Evolutionary conservation across 257 asterid genomes (phyloP), one percentile per base, ranked within the genome.

Genomic region (Henckelia pumila): DNA sequence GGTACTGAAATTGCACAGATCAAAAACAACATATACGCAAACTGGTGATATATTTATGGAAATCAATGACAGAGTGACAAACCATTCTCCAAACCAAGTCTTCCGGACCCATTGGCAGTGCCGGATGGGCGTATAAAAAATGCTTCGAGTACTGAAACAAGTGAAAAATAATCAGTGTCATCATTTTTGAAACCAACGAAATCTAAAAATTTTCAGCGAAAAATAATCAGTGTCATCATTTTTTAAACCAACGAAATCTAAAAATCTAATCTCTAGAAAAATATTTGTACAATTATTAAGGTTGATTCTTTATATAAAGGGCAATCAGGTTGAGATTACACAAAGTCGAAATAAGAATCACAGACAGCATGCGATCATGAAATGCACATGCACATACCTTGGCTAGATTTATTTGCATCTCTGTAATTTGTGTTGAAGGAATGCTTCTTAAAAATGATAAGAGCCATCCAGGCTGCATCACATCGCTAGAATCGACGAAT

Each of bases 51-150:
- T 22, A 25, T n/a, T 56, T 22, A 30, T 25, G 33, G 68, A 75
- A 64, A 70, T 52, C 64, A 60, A 75, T 75, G 77, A 58, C 59
- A 21, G 78, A 61, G 64, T 23, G 56, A 76, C 93, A 57, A 72
- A 91, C 97, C 99, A 91, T 88, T 91, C 96, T 86, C 97, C 97
- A 94, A 44, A 73, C 82, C 40, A 91, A 82, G 82, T 94, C 99
- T 77, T 94, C 99, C 13, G 99, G 96, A 63, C 99, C 99, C 85
- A 91, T 13, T 13, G 86, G 93, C 78, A 81, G 83, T 70, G 99
- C 97, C 17, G 99, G 99, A 82, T 94, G 95, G 23, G 99, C 91
- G 77, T 84, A 94, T 26, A 87, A 58, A 69, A 94, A 91, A 76
- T 94, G 96, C 78, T 85, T 87, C 13, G 95, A 81, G 73, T 84